Conservation (phyloP, 805 yeast species). For the Lipomyces oligophaga region DNA sequence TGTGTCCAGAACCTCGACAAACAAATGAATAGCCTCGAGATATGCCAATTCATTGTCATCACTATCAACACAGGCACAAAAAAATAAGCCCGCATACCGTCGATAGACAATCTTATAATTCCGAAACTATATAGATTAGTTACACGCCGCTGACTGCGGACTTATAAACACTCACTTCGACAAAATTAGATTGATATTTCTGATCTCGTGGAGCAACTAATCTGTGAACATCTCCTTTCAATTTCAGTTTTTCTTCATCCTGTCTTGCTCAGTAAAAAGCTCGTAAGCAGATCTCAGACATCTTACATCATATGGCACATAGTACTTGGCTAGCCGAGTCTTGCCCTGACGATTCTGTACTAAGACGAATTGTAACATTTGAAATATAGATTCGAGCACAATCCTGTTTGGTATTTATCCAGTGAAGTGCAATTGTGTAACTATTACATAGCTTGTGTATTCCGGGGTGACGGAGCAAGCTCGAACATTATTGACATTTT, state of each 20-base stretch:
- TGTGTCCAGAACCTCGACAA: constrained; percentile 82
- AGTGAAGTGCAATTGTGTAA: too few relatives aligned
- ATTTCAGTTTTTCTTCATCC: constrained; percentile 46
- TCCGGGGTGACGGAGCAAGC: too few relatives aligned
- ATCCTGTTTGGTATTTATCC: too few relatives aligned
- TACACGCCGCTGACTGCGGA: neutral
- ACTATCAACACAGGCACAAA: constrained; percentile 77
- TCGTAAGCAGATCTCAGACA: neutral
- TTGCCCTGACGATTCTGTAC: constrained; percentile 94
- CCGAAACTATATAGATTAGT: constrained; percentile 41
- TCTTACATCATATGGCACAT: constrained; percentile 43
- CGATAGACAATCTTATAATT: constrained; percentile 72
- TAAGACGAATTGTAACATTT: constrained; percentile 61
- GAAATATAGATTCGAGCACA: too few relatives aligned
- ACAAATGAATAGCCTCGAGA: constrained; percentile 77
- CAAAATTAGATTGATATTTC: constrained; percentile 76
- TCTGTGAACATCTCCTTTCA: constrained; percentile 67
- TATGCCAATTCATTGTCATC: constrained; percentile 78
- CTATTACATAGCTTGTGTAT: too few relatives aligned
- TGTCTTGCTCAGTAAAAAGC: too few relatives aligned
- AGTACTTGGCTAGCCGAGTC: constrained; percentile 82
- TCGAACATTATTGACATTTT: too few relatives aligned
- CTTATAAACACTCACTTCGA: constrained; percentile 43
- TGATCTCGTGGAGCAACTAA: constrained; percentile 79
- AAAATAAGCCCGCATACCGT: constrained; percentile 87